Base-by-base conservation (phyloP, 2,329 filamentous ascomycete genomes). In the Blastomyces silverae region DNA sequence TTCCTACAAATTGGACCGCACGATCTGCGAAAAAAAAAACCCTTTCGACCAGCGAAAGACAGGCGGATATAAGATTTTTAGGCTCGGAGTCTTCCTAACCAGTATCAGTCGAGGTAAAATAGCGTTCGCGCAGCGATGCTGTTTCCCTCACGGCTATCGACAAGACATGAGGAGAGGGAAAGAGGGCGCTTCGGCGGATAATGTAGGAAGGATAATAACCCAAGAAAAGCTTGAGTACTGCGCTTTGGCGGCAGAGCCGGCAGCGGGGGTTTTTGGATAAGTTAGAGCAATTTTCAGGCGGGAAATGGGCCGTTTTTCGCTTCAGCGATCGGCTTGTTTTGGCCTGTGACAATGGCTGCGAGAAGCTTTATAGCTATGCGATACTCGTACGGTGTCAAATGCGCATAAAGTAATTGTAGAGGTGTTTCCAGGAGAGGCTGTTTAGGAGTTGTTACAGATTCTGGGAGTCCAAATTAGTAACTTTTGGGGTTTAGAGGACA, bases 11-110 rank as follows among this genome's bases (percentile, higher is more conserved):
- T 59, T 28, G 2, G 37, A 44, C 22, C 56, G 13, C 13, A 17
- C 37, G 28, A 44, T 20, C 11, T 44, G 20, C 37, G 37, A 39
- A 39, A 37, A 17, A 22, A 52, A 20, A 34, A 10, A 4, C 3
- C 61, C 66, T 70, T 71, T 70, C 70, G 70, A 66, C 73, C 72
- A 67, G 73, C 73, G 70, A 75, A 72, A 62, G 58, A 42, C 37
- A 59, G 64, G 50, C 44, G 52, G 34, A 42, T 22, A 56, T 63
- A 39, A 25, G 25, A 20, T 3, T 39, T 56, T 25, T 48, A 11
- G 44, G 31, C 37, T 44, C 56, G 28, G 28, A 15, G 17, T 46
- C 8, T 31, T 10, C 15, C 44, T 61, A 34, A 44, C 8, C 13
- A 37, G 28, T 15, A 25, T 50, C 37, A 11, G 31, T 64, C 44